Evolutionary conservation across 2,329 filamentous ascomycete genomes (phyloP).

Genomic region (Aspergillus glaucus): DNA sequence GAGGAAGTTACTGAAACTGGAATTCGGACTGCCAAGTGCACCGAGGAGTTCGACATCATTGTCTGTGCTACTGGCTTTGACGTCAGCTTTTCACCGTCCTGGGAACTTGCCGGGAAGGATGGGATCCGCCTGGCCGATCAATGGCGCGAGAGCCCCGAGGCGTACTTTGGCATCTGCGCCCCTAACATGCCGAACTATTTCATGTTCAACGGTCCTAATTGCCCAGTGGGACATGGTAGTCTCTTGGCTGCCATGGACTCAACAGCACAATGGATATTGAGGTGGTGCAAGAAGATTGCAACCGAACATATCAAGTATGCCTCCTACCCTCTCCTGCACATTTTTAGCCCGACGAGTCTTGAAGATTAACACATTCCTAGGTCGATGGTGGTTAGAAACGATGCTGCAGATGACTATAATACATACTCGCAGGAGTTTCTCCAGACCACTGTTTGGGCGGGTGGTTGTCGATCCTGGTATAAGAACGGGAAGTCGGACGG

Average conservation of each 20-base stretch:
- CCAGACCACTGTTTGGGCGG: constrained; percentile 29
- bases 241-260: constrained; percentile 33
- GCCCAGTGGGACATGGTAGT: constrained; percentile 38
- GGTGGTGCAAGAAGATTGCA: constrained; percentile 30
- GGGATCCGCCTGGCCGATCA: constrained; percentile 39
- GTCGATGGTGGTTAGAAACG: constrained; percentile 30
- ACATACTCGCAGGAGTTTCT: constrained; percentile 27
- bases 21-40: constrained; percentile 15
- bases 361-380: too few species aligned
- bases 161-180: constrained; percentile 43
- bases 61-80: constrained; percentile 18
- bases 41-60: constrained; percentile 11
- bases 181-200: constrained; percentile 45
- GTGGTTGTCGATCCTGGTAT: constrained; percentile 31
- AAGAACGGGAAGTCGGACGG: constrained; percentile 23
- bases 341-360: too few species aligned
- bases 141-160: constrained; percentile 37
- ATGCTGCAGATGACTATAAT: constrained; percentile 28
- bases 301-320: constrained; percentile 17
- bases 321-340: too few species aligned
- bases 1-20: constrained; percentile 29
- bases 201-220: constrained; percentile 26
- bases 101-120: constrained; percentile 35
- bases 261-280: constrained; percentile 38
- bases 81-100: constrained; percentile 36